Conservation (phyloP, 805 yeast genomes). For the Tetrapisispora namnaoensis region DNA sequence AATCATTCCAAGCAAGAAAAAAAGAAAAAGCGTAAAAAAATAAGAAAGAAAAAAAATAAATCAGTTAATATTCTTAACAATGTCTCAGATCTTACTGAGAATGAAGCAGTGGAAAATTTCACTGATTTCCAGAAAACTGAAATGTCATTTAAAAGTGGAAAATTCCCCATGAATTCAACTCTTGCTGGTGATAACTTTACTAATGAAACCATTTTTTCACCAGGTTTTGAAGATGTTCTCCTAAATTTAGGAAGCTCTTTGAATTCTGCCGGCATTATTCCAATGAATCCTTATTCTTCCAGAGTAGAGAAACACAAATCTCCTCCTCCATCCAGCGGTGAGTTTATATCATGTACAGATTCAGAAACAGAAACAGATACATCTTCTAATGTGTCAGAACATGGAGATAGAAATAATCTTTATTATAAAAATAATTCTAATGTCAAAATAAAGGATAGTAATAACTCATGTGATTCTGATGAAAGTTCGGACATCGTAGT, state of each 20-base stretch:
- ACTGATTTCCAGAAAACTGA: background rate
- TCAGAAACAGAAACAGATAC: background rate
- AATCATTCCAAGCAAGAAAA: background rate
- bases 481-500: background rate
- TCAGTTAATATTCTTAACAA: background rate
- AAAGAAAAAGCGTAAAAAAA: background rate
- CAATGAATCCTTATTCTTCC: too few species aligned
- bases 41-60: conserved; percentile 1
- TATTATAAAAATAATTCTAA: background rate
- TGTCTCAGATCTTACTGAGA: background rate
- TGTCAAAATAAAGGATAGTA: background rate
- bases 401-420: background rate
- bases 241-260: conserved; percentile 1
- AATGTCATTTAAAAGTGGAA: background rate
- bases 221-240: conserved; percentile 4
- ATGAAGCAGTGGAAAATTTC: too few species aligned
- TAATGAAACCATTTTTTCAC: background rate
- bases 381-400: background rate
- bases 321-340: background rate
- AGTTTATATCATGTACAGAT: background rate
- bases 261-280: background rate
- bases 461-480: background rate
- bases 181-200: background rate
- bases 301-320: background rate
- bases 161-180: background rate